Base-by-base conservation (phyloP, 805 yeast species). In the Lipomyces yamadae region DNA sequence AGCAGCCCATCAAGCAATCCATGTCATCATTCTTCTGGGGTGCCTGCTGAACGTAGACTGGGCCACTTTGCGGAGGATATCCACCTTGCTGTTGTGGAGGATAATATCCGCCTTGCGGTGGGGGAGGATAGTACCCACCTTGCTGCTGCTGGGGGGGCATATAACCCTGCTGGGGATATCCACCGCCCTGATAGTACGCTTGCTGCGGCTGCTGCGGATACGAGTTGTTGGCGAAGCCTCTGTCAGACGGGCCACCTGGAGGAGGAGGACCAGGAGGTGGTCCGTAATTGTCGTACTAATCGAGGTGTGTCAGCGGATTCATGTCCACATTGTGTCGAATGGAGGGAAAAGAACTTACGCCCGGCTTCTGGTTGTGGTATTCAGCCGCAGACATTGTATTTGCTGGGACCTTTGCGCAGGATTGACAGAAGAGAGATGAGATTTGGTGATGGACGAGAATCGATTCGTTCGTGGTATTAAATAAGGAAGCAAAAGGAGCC, bases 1-100 rank as follows among this genome's bases (percentile, higher is more conserved):
- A 63, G 60, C 70, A 71, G 3, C 70, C 70, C 39, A 65, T 39
- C 56, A 67, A 56, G 65, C 73, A 63, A 50, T 64, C 60, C n/a
- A 61, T 56, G 55, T 61, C 32, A 50, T 58, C 56, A 56, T 60
- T 57, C 59, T 60, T 65, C 34, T 48, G 64, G 60, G 45, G 73
- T 67, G 39, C 58, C 70, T 58, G 64, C 33, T 59, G 62, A 62
- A 34, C 59, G 69, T 37, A 59, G 4, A 65, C 66, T 6, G 63
- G 64, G 63, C 50, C 60, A 33, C 32, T 62, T 66, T 56, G 68
- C 63, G 45, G 63, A 35, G 60, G 60, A 50, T 62, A 62, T 53
- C 70, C 70, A 30, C 65, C 62, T 53, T 67, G 71, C 18, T 53
- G 58, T 24, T 57, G 68, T 33, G 53, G 66, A 60, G 24, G 60